Base-by-base conservation (phyloP, 805 yeast species). In the Maudiozyma turicensis region DNA sequence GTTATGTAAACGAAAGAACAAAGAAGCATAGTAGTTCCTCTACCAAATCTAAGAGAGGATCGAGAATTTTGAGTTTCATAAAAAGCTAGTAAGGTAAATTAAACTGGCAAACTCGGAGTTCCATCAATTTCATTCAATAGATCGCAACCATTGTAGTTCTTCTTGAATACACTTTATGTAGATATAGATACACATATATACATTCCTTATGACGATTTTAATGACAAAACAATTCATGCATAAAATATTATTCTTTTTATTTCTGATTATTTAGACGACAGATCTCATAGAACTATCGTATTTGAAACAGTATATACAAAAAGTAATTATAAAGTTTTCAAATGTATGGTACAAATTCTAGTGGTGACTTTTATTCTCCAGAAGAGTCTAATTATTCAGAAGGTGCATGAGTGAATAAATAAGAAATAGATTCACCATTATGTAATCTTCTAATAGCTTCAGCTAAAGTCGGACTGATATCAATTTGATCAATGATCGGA, bases 361-460 rank as follows among this genome's bases (percentile, higher is more conserved):
- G n/a, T 28, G 11, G 29, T 13, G 9, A 10, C 32, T 29, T 46
- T 32, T 41, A 15, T 15, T 9, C 4, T 20, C 26, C 26, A 20
- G 26, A 2, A 20, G 4, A 20, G 4, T 20, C 26, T 15, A 52
- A 15, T 39, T 39, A 39, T 26, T 39, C 42, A 14, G 43, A 40
- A 13, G 68, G 68, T 38, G 64, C 65, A 54, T 63, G 58, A 31
- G 58, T 82, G 69, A 86, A 86, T 54, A 86, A 72, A 67, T 82
- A 86, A 9, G 89, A 82, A 50, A 86, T 81, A 67, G 90, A 82
- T 71, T 91, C 99, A 60, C 99, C 99, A 62, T 93, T 91, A 67
- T 91, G 99, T 57, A 91, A 73, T 61, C 99, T 80, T 66, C 98
- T 80, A 50, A 91, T 84, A 33, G 95, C 91, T 68, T 93, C 99